Evolutionary conservation across 371 early-diverging fungal genomes (phyloP), one percentile per base, ranked within the genome.

Genomic region (Umbelopsis sp.): DNA sequence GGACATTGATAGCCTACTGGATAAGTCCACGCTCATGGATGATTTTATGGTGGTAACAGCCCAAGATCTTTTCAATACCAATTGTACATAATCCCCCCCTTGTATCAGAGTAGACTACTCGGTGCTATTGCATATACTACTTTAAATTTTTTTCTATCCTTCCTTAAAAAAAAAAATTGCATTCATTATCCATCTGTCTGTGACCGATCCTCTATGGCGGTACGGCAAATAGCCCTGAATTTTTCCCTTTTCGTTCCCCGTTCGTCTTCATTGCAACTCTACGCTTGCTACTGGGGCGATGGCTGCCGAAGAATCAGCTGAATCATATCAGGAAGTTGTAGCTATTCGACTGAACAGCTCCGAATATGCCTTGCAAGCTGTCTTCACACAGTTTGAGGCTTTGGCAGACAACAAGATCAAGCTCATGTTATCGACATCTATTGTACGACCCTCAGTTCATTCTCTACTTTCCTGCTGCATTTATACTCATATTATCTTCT

Each of bases 321-420:
- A 25, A 57, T 57, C 37, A 29, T 35, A 29, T 57, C 57, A 57
- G 35, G 35, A 57, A 35, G 57, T 57, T 18, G 57, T 32, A 18
- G 57, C 57, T 57, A 12, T 57, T 57, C 57, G 32, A 18, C 14
- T 57, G 57, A 57, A 57, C 32, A 83, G 83, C 50, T 74, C 83
- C 32, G 81, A 81, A 41, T 85, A 83, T 80, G 82, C 80, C 25
- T 70, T 85, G 14, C 71, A 76, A 52, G 79, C 77, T 3, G 79
- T 82, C 46, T 78, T 82, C 65, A 74, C 70, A 41, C 80, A 82
- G 65, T 86, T 82, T 63, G 79, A 80, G 63, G 70, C 78, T 7
- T 52, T 78, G 24, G 81, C 81, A 22, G 75, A 80, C 68, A 69
- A 74, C 24, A 82, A 84, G 67, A 84, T 82, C 78, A 66, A 73